Conservation (phyloP, 495 filamentous ascomycete species). For the Penicillium samsonianum region DNA sequence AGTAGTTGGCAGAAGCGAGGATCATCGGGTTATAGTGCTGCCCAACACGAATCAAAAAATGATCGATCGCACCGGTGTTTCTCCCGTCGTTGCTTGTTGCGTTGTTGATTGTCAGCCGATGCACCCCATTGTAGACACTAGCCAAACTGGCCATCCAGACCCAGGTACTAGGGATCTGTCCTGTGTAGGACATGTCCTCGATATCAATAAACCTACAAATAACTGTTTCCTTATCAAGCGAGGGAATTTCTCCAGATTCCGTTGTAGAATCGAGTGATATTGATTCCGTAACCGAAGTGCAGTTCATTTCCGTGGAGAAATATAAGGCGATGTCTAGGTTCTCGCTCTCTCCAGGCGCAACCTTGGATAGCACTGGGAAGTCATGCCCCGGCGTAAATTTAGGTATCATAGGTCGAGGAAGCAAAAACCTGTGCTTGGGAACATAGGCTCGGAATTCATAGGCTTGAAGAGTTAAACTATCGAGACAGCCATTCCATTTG, state of each 20-base stretch:
- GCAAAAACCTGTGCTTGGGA: constrained; percentile 49
- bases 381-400: constrained; percentile 67
- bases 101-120: constrained; percentile 61
- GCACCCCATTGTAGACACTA: constrained; percentile 64
- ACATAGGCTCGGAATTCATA: constrained; percentile 68
- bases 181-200: constrained; percentile 36
- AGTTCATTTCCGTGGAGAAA: constrained; percentile 66
- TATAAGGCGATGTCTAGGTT: constrained; percentile 53
- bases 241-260: constrained; percentile 40
- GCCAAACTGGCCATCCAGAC: constrained; percentile 52
- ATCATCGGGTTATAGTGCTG: constrained; percentile 61
- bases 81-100: constrained; percentile 40
- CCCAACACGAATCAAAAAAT: constrained; percentile 59
- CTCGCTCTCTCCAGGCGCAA: constrained; percentile 44
- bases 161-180: constrained; percentile 57
- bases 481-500: constrained; percentile 58
- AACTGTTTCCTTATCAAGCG: constrained; percentile 43
- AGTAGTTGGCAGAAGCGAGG: constrained; percentile 61
- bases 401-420: constrained; percentile 64
- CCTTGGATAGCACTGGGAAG: constrained; percentile 53
- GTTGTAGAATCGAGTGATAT: constrained; percentile 58
- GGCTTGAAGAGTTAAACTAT: constrained; percentile 51
- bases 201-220: constrained; percentile 39
- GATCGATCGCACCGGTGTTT: constrained; percentile 50
- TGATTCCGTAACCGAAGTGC: constrained; percentile 50